These are phyloP conservation scores for Beauveria varroae DNA, from an alignment of 2,329 filamentous ascomycete genomes.

Conservation along the genomic window DNA sequence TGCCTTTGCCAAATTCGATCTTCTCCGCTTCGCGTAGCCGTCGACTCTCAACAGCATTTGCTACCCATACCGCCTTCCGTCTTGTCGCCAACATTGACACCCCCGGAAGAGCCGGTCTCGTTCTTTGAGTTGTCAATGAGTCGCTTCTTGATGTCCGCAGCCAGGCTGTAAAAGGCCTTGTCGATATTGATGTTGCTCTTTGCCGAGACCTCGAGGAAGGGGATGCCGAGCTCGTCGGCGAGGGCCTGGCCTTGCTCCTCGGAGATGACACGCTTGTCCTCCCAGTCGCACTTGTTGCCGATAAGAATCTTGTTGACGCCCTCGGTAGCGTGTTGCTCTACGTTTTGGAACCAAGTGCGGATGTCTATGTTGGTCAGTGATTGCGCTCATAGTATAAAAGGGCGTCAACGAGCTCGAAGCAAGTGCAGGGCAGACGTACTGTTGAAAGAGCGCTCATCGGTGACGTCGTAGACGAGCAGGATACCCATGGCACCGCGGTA, in stretches of 20 bases:
- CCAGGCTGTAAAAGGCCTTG: constrained; percentile 94
- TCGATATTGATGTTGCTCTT: constrained; percentile 99
- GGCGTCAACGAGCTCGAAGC: not conserved
- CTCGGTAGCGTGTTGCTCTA: constrained; percentile 95
- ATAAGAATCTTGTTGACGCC: constrained; percentile 99
- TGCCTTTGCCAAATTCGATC: not conserved
- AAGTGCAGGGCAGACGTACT: constrained; percentile 49
- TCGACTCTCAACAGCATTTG: constrained; percentile 65
- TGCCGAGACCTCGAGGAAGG: constrained; percentile 95
- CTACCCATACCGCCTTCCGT: constrained; percentile 47
- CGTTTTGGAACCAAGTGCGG: constrained; percentile 98
- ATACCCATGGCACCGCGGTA: constrained; percentile 99
- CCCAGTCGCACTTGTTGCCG: constrained; percentile 99
- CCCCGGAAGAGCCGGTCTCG: constrained; percentile 51
- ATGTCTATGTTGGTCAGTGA: constrained; percentile 59
- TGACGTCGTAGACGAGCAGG: constrained; percentile 95
- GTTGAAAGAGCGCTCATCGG: constrained; percentile 90
- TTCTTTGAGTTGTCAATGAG: constrained; percentile 86
- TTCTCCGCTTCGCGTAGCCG: not conserved
- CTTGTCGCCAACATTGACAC: constrained; percentile 63
- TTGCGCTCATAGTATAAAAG: not conserved
- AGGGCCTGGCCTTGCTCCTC: constrained; percentile 89
- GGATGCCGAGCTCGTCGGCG: constrained; percentile 91
- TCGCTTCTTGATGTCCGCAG: constrained; percentile 95
- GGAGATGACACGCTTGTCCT: constrained; percentile 93